Base-by-base conservation (phyloP, 2,329 filamentous ascomycete genomes). In the Botrytis medusae region DNA sequence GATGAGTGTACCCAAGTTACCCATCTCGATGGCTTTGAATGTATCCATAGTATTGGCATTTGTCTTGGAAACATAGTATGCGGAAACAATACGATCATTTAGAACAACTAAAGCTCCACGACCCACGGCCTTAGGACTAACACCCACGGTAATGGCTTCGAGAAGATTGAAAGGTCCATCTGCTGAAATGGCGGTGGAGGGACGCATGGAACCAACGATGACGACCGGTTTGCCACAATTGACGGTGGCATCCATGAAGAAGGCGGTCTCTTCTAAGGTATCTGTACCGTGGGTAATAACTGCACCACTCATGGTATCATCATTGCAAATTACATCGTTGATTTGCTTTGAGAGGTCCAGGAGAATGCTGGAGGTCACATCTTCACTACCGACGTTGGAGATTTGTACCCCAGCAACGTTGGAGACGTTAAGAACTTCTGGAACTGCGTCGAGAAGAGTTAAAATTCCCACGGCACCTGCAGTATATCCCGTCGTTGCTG, bases 221-320 rank as follows among this genome's bases (percentile, higher is more conserved):
- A 91, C 84, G 8, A 91, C 84, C 0, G 89, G 89, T 79, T 91
- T 90, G 44, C 83, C 83, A 61, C 85, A 87, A 76, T 85, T 85
- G 48, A 90, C 79, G 0, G 87, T 89, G 5, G 87, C 81, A 75
- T 90, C 87, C 14, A 91, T 82, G 82, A 90, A 90, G 82, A 91
- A 90, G 14, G 88, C 87, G 0, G 87, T 86, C 80, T 91, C 89
- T 77, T 91, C 89, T 1, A 91, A 83, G 0, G 88, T 90, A 77
- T 92, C 90, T 14, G 90, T 91, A 65, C 90, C 89, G 77, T 91
- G 89, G 0, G 89, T 91, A 71, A 92, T 82, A 9, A 91, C 87
- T 10, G 86, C 87, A 51, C 85, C 88, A 16, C 80, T 77, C 57
- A 84, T 80, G 1, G 82, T 81, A 0, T 74, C 74, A 46, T 79